Evolutionary conservation across 192 early-diverging fungal species (phyloP), one percentile per base, ranked within the genome.

Genomic region (Funneliformis mosseae): DNA sequence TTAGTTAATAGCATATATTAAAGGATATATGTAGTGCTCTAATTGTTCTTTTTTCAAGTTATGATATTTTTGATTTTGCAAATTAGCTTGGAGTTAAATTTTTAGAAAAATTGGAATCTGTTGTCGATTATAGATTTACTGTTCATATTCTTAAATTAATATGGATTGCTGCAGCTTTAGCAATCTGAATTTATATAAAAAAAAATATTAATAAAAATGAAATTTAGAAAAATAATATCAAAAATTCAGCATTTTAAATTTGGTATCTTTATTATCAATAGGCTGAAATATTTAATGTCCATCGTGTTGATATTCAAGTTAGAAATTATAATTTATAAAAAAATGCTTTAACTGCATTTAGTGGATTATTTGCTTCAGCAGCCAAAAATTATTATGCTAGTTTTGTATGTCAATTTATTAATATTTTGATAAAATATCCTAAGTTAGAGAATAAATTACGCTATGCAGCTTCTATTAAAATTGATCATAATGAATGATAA

Each of bases 121-220:
- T 18, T 70, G 68, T 70, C 12, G 68, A 70, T 45, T 71, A 71
- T 71, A 10, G 23, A 25, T 64, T n/a, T 25, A 64, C 62, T 23
- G 16, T 18, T 7, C 0, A 14, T 45, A 27, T 72, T 12, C 42
- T 72, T 23, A 39, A 72, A 42, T 45, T 72, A 46, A 72, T 72
- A 8, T 43, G 41, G 0, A 41, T 5, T 41, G 39, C 70, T 42
- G 16, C 12, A 46, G 39, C 9, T 72, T 42, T 72, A 42, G 70
- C 41, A 5, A 16, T 72, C 5, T 46, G 25, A 25, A 72, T n/a
- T 43, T 72, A 72, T 41, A 12, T 64, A 23, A 25, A 64, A 18
- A 64, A 64, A 64, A 64, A 64, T 39, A 71, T 39, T 71, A 21
- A 39, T 8, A 28, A 41, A 39, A 16, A 71, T n/a, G 69, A 71